These are phyloP conservation scores for Tulasnella sp. DNA, from an alignment of 768 basidiomycete species.

Conservation along the genomic window DNA sequence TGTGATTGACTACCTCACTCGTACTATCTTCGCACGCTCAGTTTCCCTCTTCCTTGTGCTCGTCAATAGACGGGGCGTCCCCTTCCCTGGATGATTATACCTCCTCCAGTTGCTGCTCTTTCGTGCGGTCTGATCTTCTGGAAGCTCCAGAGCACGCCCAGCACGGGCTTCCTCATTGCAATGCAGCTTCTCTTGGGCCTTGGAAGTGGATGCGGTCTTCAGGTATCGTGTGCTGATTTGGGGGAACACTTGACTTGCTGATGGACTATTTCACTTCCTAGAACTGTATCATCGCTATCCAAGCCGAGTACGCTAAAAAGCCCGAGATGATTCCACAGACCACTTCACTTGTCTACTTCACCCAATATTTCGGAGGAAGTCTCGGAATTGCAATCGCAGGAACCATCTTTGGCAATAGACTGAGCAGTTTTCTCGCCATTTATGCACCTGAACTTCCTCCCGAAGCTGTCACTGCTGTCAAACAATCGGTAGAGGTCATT, in stretches of 20 bases:
- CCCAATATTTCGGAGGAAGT: constrained; percentile 17
- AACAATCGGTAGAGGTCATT: constrained; percentile 23
- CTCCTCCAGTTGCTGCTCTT: constrained; percentile 23
- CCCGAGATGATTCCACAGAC: constrained; percentile 26
- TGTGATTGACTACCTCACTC: not conserved
- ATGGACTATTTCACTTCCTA: constrained; percentile 16
- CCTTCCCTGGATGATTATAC: constrained; percentile 21
- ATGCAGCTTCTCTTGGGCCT: constrained; percentile 31
- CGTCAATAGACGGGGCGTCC: constrained; percentile 21
- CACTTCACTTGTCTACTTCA: constrained; percentile 27
- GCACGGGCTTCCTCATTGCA: constrained; percentile 21
- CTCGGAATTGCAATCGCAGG: constrained; percentile 14
- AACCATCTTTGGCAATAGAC: constrained; percentile 21
- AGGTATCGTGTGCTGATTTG: constrained; percentile 13
- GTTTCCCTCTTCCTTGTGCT: not conserved
- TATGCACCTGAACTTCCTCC: constrained; percentile 21
- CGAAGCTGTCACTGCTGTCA: constrained; percentile 15
- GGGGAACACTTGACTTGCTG: not conserved
- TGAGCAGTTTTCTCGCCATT: constrained; percentile 22
- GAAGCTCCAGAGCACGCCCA: not conserved
- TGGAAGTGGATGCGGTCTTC: constrained; percentile 27
- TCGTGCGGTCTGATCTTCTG: constrained; percentile 25
- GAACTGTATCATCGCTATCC: constrained; percentile 30
- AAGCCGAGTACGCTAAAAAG: constrained; percentile 26
- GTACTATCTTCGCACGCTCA: not conserved